These are phyloP conservation scores for Thelonectria rubi DNA, from an alignment of 2,329 filamentous ascomycete genomes.

Conservation along the genomic window DNA sequence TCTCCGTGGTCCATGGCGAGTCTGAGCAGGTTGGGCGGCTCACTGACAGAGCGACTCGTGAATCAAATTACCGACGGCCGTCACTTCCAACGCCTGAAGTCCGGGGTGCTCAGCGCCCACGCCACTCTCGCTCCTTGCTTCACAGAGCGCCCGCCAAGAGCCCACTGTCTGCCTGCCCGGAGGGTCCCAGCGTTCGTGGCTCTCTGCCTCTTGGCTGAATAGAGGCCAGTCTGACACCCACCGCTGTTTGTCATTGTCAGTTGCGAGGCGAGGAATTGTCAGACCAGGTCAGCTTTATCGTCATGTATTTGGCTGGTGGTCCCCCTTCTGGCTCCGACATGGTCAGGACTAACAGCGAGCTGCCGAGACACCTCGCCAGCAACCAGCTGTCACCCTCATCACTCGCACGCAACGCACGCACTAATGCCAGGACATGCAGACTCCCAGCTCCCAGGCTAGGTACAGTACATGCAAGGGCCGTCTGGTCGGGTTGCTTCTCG, in stretches of 20 bases:
- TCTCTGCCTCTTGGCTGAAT: conserved; percentile 20
- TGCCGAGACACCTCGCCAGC: conserved; percentile 13
- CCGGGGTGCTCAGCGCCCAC: not conserved
- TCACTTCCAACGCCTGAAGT: not conserved
- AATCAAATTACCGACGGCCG: conserved; percentile 12
- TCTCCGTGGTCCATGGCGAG: conserved; percentile 2
- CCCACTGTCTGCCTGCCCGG: conserved; percentile 26
- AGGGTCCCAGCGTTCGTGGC: conserved; percentile 20
- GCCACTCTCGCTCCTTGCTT: conserved; percentile 29
- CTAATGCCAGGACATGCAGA: not conserved
- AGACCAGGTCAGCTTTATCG: conserved; percentile 31
- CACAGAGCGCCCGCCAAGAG: conserved; percentile 25
- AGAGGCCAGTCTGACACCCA: conserved; percentile 31
- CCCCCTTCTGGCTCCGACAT: conserved; percentile 14
- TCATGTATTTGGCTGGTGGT: conserved; percentile 27
- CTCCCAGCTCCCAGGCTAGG: not conserved
- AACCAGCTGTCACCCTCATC: conserved; percentile 16
- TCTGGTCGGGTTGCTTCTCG: conserved; percentile 29
- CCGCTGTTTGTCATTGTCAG: conserved; percentile 34
- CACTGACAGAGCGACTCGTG: conserved; percentile 5
- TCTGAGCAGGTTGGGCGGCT: conserved; percentile 7
- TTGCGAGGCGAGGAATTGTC: conserved; percentile 25
- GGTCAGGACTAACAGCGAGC: conserved; percentile 1
- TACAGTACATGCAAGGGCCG: conserved; percentile 27
- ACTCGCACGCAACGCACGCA: conserved; percentile 1